phyloP scores from a whole-genome alignment of 2,329 filamentous ascomycete genomes.

The Teratosphaeria epicoccoides region DNA sequence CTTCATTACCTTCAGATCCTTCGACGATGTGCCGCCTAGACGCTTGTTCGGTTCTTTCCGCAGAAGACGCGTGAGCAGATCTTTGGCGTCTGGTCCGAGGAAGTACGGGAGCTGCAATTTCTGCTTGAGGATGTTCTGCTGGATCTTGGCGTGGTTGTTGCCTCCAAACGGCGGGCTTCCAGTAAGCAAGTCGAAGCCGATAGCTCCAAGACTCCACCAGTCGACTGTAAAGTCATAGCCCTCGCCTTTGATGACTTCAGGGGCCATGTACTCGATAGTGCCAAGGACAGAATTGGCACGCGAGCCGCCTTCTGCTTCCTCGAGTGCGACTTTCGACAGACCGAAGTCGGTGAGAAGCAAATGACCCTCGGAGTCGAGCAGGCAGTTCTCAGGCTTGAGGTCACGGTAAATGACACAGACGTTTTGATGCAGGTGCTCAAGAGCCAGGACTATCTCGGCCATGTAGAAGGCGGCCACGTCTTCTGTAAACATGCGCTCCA shows the following conservation, averaged over 20 bases:
- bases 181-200: conserved; percentile 86
- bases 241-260: conserved; percentile 78
- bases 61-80: conserved; percentile 77
- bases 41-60: conserved; percentile 89
- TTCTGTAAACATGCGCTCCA: conserved; percentile 92
- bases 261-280: conserved; percentile 98
- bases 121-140: conserved; percentile 90
- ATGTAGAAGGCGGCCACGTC: conserved; percentile 90
- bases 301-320: conserved; percentile 43
- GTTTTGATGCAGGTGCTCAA: conserved; percentile 84
- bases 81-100: conserved; percentile 82
- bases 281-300: conserved; percentile 83
- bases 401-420: conserved; percentile 94
- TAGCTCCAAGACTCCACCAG: conserved; percentile 95
- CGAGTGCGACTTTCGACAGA: conserved; percentile 83
- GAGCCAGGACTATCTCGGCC: conserved; percentile 91
- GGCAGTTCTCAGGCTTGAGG: conserved; percentile 94
- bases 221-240: conserved; percentile 92
- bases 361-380: conserved; percentile 83
- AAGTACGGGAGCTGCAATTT: conserved; percentile 86
- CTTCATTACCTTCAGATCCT: conserved; percentile 77
- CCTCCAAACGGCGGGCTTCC: conserved; percentile 85
- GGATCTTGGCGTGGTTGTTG: conserved; percentile 85
- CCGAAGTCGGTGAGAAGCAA: conserved; percentile 94
- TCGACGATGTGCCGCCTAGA: conserved; percentile 77